Evolutionary conservation across 1,284 basidiomycete genomes (phyloP), one percentile per base, ranked within the genome.

Genomic region (Naganishia liquefaciens): DNA sequence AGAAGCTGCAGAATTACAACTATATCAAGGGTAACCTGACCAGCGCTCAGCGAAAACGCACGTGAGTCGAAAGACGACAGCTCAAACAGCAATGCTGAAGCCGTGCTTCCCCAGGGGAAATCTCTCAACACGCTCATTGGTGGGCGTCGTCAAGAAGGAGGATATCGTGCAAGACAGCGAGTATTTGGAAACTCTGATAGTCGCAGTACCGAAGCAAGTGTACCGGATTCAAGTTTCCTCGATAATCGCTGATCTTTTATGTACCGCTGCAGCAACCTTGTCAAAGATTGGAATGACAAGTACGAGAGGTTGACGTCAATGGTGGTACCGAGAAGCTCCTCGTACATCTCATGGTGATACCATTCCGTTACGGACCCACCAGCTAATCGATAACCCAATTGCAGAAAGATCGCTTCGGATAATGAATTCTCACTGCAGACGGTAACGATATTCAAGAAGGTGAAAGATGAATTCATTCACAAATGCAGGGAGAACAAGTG

Each of bases 401-500:
- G 42, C 74, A 83, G 81, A 58, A 79, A 83, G 68, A 84, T 99
- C 53, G 82, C 88, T 2, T 83, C 87, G 39, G 96, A 99, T 75
- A 88, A 92, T 66, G 96, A 99, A 71, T 99, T 87, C 76, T 84
- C 85, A 21, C 83, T 99, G 21, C 93, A 90, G 74, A 85, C 86
- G 40, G 92, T 93, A 2, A 91, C 95, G 28, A 82, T 98, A 30
- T 99, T 99, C 84, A 88, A 87, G 73, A 88, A 91, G 73, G 86
- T 92, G 54, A 88, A 89, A 73, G 95, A 99, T 70, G 90, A 97
- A 65, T 98, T 95, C 76, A 80, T 88, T 4, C 93, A 97, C 80
- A 94, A 93, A 78, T 95, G 92, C 74, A 83, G 96, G 69, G 96
- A 99, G 78, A 88, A 91, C 81, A 98, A 96, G 91, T 94, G 68